phyloP scores from a whole-genome alignment of 495 filamentous ascomycete genomes.

The Thozetella sp. region DNA sequence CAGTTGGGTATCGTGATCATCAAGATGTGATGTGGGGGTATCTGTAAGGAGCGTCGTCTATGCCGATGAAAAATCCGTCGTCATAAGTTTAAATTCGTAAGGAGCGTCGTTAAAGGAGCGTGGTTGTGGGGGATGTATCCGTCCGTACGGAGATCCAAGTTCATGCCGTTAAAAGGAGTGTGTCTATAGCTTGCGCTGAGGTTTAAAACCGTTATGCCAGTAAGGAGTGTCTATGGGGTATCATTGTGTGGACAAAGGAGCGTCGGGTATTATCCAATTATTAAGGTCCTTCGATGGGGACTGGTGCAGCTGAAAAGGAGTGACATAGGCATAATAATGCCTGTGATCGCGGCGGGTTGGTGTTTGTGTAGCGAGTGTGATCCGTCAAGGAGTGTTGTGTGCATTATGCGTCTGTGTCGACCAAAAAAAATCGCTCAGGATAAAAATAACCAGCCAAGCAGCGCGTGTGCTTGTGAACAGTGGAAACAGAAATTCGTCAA shows the following conservation, averaged over 20 bases:
- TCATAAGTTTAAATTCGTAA: constrained; percentile 9
- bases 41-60: constrained; percentile 14
- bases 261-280: constrained; percentile 15
- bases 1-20: constrained; percentile 48
- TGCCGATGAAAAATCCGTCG: constrained; percentile 15
- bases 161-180: constrained; percentile 3
- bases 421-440: neutral
- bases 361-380: constrained; percentile 25
- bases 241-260: constrained; percentile 45
- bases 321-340: constrained; percentile 26
- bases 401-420: constrained; percentile 51
- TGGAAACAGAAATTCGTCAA: constrained; percentile 15
- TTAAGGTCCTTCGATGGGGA: constrained; percentile 3
- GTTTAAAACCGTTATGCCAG: constrained; percentile 8
- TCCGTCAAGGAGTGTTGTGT: constrained; percentile 47
- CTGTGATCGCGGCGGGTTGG: constrained; percentile 32
- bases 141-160: neutral
- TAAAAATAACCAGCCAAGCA: constrained; percentile 19
- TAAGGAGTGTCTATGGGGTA: constrained; percentile 37
- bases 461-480: constrained; percentile 10
- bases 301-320: constrained; percentile 46
- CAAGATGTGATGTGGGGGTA: constrained; percentile 20
- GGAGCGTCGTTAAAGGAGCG: constrained; percentile 25
- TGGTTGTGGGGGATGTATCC: constrained; percentile 13
- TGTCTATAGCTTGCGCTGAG: constrained; percentile 2